phyloP scores from a whole-genome alignment of 2,329 filamentous ascomycete species.

The Periglandula ipomoeae region DNA sequence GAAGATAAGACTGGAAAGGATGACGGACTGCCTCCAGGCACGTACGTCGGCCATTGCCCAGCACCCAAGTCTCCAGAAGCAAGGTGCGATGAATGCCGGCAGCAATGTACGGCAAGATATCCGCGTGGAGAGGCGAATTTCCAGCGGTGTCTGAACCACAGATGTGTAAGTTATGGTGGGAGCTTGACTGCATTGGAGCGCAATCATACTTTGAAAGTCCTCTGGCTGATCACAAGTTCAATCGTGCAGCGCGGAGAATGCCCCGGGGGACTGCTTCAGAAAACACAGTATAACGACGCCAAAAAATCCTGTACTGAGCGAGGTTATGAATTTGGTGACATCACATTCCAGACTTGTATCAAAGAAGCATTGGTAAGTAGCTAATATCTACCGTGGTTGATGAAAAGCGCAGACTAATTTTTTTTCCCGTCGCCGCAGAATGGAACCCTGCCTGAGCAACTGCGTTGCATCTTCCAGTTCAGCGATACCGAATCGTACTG shows the following conservation, averaged over 20 bases:
- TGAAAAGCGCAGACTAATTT: not conserved
- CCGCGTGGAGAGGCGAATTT: not conserved
- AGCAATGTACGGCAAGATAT: too few relatives aligned
- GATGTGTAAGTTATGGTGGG: not conserved
- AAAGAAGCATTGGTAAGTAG: not conserved
- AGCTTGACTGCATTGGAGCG: not conserved
- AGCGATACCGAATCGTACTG: slow-evolving; percentile 3
- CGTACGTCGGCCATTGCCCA: slow-evolving; percentile 4
- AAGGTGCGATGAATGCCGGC: too few relatives aligned
- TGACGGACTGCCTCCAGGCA: not conserved
- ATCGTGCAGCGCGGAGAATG: not conserved
- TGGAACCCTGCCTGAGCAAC: not conserved
- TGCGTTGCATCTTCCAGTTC: slow-evolving; percentile 1
- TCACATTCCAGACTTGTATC: not conserved
- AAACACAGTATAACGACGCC: slow-evolving; percentile 2
- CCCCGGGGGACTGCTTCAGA: not conserved
- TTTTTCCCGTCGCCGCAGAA: not conserved
- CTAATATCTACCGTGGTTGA: not conserved
- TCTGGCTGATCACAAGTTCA: not conserved
- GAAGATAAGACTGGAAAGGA: slow-evolving; percentile 1
- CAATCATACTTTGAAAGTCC: not conserved
- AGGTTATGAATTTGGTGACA: not conserved
- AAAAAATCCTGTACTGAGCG: not conserved
- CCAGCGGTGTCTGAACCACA: not conserved
- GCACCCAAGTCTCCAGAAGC: slow-evolving; percentile 1